These are phyloP conservation scores for Dioscorea cayenensis DNA, from an alignment of 116 monocot species.

Conservation along the genomic window DNA sequence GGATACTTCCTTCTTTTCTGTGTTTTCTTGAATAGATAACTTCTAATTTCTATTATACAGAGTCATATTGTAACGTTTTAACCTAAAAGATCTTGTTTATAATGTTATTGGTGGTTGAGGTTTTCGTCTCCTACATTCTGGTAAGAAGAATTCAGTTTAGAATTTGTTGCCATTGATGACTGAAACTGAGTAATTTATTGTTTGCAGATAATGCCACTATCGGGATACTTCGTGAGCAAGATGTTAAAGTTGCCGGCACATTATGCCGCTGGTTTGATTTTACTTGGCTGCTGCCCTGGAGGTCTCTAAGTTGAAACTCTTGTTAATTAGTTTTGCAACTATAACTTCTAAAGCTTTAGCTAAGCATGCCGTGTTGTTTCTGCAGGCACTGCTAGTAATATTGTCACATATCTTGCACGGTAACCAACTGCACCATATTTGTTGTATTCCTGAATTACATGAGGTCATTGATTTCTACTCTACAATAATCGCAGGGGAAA, in stretches of 20 bases:
- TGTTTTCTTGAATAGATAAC: no score
- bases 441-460: background rate
- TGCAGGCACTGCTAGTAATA: conserved; percentile 88
- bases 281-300: conserved; percentile 95
- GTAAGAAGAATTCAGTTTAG: no score
- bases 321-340: background rate
- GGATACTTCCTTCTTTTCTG: no score
- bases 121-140: no score
- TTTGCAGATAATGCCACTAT: conserved; percentile 83
- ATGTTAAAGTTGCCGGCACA: conserved; percentile 64
- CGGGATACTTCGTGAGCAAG: conserved; percentile 71
- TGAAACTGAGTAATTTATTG: background rate
- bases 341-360: background rate
- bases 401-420: conserved; percentile 88
- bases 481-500: conserved; percentile 56
- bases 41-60: no score
- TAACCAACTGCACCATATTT: conserved; percentile 10
- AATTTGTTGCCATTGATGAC: background rate
- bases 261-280: conserved; percentile 88
- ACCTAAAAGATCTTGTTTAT: no score
- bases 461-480: background rate
- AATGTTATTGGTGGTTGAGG: no score
- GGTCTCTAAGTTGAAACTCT: conserved; percentile 23
- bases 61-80: no score
- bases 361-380: background rate